Percentiles rank a stretch among this genome's conserved stretches.
These are phyloP conservation scores for Calonectria hongkongensis DNA, from an alignment of 2,329 filamentous ascomycete species.

Conservation along the genomic window DNA sequence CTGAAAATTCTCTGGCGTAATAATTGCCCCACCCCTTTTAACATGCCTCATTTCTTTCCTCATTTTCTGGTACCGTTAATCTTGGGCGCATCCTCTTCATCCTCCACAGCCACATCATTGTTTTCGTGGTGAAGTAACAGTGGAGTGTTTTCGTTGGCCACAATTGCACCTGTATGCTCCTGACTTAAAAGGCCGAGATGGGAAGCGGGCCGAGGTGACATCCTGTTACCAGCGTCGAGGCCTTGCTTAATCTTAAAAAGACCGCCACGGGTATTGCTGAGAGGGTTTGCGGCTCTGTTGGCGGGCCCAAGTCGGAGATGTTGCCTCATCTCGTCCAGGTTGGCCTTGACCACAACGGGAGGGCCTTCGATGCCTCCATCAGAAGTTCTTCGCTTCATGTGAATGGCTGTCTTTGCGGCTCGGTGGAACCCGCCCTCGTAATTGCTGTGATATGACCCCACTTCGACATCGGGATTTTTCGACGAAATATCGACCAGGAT, in stretches of 20 bases:
- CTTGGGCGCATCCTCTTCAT: slow-evolving; percentile 39
- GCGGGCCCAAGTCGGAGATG: slow-evolving; percentile 81
- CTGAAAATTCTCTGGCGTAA: background rate
- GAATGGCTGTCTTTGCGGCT: slow-evolving; percentile 72
- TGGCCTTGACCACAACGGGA: slow-evolving; percentile 74
- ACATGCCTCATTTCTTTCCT: slow-evolving; percentile 22
- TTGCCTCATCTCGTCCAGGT: slow-evolving; percentile 77
- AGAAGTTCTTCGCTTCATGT: slow-evolving; percentile 76
- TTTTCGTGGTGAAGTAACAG: slow-evolving; percentile 50
- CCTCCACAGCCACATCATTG: slow-evolving; percentile 47
- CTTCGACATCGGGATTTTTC: slow-evolving; percentile 61
- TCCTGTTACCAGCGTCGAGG: slow-evolving; percentile 48
- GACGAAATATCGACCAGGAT: slow-evolving; percentile 64
- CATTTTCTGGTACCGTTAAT: slow-evolving; percentile 51
- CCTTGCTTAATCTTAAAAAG: slow-evolving; percentile 80
- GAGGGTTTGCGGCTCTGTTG: slow-evolving; percentile 78
- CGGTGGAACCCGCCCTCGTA: slow-evolving; percentile 62
- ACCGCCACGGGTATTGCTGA: slow-evolving; percentile 74
- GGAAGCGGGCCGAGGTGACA: slow-evolving; percentile 49
- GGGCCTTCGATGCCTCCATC: slow-evolving; percentile 70
- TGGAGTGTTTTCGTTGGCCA: slow-evolving; percentile 56
- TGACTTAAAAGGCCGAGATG: slow-evolving; percentile 48
- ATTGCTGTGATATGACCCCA: slow-evolving; percentile 64
- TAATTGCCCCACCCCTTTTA: background rate
- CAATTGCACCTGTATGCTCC: slow-evolving; percentile 13